These are phyloP conservation scores for Hypoxylon fragiforme DNA, from an alignment of 495 filamentous ascomycete species.

Conservation along the genomic window DNA sequence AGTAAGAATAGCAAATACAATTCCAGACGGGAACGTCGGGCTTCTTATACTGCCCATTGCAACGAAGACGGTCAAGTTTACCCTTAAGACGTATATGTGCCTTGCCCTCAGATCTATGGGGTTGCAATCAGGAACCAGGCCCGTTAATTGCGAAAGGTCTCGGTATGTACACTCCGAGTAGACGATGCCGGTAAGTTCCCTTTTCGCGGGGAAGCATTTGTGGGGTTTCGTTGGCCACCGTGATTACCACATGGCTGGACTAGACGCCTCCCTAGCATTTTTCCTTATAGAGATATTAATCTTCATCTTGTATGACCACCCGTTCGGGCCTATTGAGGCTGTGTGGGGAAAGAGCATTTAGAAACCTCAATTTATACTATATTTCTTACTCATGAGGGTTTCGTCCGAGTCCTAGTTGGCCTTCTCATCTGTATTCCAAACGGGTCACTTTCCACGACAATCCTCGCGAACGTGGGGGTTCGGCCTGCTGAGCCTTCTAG, in stretches of 20 bases:
- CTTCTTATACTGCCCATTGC: slow-evolving; percentile 34
- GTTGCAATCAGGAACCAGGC: slow-evolving; percentile 55
- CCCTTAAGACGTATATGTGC: slow-evolving; percentile 4
- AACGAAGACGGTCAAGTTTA: slow-evolving; percentile 8
- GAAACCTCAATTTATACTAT: slow-evolving; percentile 29
- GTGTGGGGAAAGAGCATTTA: slow-evolving; percentile 22
- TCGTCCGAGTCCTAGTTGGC: slow-evolving; percentile 13
- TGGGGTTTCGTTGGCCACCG: slow-evolving; percentile 46
- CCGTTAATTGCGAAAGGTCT: slow-evolving; percentile 44
- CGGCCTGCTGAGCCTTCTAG: not conserved
- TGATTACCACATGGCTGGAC: slow-evolving; percentile 36
- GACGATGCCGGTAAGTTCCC: slow-evolving; percentile 37
- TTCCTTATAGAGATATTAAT: slow-evolving; percentile 42
- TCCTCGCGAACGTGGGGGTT: slow-evolving; percentile 17
- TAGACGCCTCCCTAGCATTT: slow-evolving; percentile 34
- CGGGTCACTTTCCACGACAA: not conserved
- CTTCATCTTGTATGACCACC: slow-evolving; percentile 40
- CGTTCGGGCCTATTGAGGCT: slow-evolving; percentile 33
- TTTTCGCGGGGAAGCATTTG: slow-evolving; percentile 41
- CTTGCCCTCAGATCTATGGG: slow-evolving; percentile 5
- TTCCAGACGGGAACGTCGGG: slow-evolving; percentile 3
- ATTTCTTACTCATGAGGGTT: slow-evolving; percentile 19
- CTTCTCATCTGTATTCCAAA: slow-evolving; percentile 2
- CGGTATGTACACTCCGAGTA: slow-evolving; percentile 51
- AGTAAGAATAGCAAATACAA: slow-evolving; percentile 27